Evolutionary conservation across 495 filamentous ascomycete species (phyloP).

Genomic region (Penicillium lagena): DNA sequence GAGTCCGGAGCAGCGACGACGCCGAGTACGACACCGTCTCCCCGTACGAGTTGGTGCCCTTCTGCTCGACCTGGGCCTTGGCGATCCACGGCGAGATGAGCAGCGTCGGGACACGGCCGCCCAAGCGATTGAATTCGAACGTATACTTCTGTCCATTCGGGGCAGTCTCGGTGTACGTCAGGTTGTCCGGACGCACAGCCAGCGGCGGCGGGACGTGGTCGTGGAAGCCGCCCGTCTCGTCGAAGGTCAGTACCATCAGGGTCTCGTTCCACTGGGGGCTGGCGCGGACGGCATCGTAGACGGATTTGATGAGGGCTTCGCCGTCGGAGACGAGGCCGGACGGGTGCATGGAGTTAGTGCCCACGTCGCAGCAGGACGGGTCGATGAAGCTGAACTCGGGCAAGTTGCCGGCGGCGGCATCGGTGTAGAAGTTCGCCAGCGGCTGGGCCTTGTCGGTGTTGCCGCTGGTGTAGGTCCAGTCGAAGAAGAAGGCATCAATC

Average conservation of each 20-base stretch:
- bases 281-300: conserved; percentile 43
- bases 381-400: conserved; percentile 45
- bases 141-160: conserved; percentile 35
- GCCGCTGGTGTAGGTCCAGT: conserved; percentile 34
- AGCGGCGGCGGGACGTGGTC: conserved; percentile 44
- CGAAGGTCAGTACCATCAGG: conserved; percentile 44
- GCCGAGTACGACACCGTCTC: conserved; percentile 30
- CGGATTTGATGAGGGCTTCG: conserved; percentile 41
- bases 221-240: conserved; percentile 44
- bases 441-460: conserved; percentile 27
- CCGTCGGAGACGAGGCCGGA: conserved; percentile 37
- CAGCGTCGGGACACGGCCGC: conserved; percentile 42
- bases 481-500: conserved; percentile 28
- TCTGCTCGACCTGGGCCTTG: conserved; percentile 40
- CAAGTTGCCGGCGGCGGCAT: conserved; percentile 31
- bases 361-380: conserved; percentile 42
- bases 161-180: conserved; percentile 38
- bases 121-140: conserved; percentile 41
- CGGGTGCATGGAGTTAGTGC: conserved; percentile 44
- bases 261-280: conserved; percentile 41
- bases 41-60: conserved; percentile 28
- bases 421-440: conserved; percentile 28
- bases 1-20: conserved; percentile 30
- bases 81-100: conserved; percentile 43
- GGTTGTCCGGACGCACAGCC: conserved; percentile 28